Conservation (phyloP, 2,329 filamentous ascomycete genomes). For the Aureobasidium sp. region DNA sequence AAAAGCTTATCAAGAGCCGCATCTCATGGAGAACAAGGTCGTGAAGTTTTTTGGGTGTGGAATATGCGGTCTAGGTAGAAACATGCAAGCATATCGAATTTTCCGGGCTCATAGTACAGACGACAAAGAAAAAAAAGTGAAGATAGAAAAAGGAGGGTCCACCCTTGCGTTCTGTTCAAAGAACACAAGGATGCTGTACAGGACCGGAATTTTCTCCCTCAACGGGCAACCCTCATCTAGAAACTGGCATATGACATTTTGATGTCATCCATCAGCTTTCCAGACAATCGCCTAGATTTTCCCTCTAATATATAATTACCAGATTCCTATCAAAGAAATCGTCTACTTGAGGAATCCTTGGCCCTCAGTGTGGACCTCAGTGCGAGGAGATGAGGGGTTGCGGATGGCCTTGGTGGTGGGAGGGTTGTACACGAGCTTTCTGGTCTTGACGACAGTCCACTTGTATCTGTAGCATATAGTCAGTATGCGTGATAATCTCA, state of each 20-base stretch:
- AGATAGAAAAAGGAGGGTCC: constrained; percentile 5
- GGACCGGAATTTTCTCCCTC: constrained; percentile 11
- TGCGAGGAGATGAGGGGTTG: constrained; percentile 15
- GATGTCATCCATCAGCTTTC: not conserved
- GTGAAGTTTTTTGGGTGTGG: not conserved
- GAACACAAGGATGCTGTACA: constrained; percentile 15
- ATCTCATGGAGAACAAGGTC: not conserved
- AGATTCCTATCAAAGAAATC: not conserved
- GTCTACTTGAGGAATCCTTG: constrained; percentile 2
- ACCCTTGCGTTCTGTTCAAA: not conserved
- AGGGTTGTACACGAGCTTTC: constrained; percentile 84
- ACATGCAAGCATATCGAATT: constrained; percentile 15
- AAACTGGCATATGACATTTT: not conserved
- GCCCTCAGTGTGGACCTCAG: constrained; percentile 10
- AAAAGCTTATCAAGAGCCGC: not conserved
- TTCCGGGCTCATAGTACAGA: constrained; percentile 17
- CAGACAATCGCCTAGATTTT: constrained; percentile 4
- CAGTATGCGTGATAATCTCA: constrained; percentile 19
- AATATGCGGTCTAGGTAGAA: not conserved
- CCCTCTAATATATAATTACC: constrained; percentile 14
- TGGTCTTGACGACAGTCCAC: constrained; percentile 92
- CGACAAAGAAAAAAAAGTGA: constrained; percentile 13
- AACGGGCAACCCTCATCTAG: not conserved
- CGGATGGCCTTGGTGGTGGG: constrained; percentile 35
- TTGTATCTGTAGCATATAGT: constrained; percentile 60